Base-by-base conservation (phyloP, 768 basidiomycete species). In the Leccinum uliginosum region DNA sequence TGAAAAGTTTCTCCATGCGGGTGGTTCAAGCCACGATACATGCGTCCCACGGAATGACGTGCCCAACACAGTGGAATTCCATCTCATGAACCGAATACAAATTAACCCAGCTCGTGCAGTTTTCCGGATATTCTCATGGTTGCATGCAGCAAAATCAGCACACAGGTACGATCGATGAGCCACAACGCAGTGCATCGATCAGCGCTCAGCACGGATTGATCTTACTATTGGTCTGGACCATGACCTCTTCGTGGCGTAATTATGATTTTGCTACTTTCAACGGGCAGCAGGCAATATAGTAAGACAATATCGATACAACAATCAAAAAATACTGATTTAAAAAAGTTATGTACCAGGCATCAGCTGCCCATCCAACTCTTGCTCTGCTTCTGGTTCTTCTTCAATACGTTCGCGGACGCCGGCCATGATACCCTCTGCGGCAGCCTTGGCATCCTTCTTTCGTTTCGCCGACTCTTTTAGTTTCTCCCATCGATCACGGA, bases 401-500 rank as follows among this genome's bases (percentile, higher is more conserved):
- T 86, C 80, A 54, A 93, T 93, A 50, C 81, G 79, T 56, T 90
- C 87, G 59, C 82, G 78, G 43, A 85, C 77, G 29, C 74, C 71
- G 23, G 75, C 62, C 38, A 74, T 72, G 63, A 77, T 65, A 17
- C 73, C 75, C 21, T 78, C 80, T 17, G 79, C 78, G 9, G 80
- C 81, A 14, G 74, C 78, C 63, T 80, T 82, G 51, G 85, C 85
- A 65, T 89, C 87, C 69, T 91, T 89, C 75, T 93, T 92, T 58
- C 87, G 83, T 71, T 86, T 91, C 8, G 90, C 87, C 26, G 87
- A 88, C 65, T 93, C 92, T 68, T 93, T 93, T 55, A 93, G 75
- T 70, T 91, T 92, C 68, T 90, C 89, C 91, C 91, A 93, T 40
- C 89, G 80, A 72, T 93, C 91, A 26, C 87, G 83, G 72, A 89